Conservation (phyloP, 2,329 filamentous ascomycete genomes). For the Alternaria ethzedia region DNA sequence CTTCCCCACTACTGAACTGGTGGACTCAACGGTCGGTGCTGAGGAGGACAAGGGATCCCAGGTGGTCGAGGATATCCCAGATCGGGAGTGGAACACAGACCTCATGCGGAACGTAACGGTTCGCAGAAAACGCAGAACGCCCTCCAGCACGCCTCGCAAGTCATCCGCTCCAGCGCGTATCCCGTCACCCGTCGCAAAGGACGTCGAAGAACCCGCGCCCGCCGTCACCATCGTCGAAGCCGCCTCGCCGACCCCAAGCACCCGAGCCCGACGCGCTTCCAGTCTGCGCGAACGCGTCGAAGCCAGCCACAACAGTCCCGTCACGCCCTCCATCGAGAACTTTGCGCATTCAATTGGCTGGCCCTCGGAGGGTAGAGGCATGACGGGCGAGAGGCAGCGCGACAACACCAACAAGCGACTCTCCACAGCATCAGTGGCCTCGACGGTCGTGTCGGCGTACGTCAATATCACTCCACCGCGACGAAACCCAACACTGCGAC, state of each 20-base stretch:
- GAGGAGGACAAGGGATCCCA: conserved; percentile 23
- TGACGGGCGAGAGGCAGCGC: conserved; percentile 25
- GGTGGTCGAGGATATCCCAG: conserved; percentile 33
- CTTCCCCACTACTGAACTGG: conserved; percentile 15
- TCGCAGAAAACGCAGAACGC: conserved; percentile 43
- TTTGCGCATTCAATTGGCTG: conserved; percentile 60
- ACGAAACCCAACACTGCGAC: conserved; percentile 56
- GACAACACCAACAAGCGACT: conserved; percentile 51
- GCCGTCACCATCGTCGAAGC: conserved; percentile 19
- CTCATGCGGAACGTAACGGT: conserved; percentile 52
- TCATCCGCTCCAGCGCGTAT: conserved; percentile 10
- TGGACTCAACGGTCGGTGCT: conserved; percentile 17
- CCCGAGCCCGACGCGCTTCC: conserved; percentile 28
- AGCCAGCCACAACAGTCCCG: conserved; percentile 40
- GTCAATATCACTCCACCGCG: conserved; percentile 59
- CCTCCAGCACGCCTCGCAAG: conserved; percentile 29
- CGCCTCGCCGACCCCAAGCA: conserved; percentile 28
- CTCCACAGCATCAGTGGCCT: conserved; percentile 60
- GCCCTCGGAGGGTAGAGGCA: conserved; percentile 49
- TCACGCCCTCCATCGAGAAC: conserved; percentile 53
- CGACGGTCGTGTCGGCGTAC: conserved; percentile 62
- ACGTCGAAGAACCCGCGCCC: conserved; percentile 1
- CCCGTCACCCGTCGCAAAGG: not conserved
- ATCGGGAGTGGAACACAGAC: conserved; percentile 50
- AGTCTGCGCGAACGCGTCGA: conserved; percentile 44